Evolutionary conservation across 2,329 filamentous ascomycete genomes (phyloP), one percentile per base, ranked within the genome.

Genomic region (Aspergillus persii): DNA sequence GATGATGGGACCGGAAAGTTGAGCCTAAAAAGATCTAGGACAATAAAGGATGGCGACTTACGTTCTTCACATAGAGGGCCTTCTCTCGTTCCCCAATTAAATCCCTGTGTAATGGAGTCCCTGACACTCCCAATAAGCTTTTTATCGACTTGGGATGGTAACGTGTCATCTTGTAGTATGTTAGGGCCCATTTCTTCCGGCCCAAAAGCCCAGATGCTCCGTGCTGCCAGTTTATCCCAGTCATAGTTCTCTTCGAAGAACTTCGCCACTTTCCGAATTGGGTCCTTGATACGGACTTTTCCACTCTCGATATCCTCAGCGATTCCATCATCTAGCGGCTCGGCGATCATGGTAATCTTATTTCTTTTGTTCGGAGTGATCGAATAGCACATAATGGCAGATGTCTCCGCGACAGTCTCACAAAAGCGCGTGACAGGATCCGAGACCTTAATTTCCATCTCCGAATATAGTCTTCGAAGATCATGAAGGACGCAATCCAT

Each of bases 311-410:
- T 98, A 69, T 99, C 95, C 69, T 91, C 88, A 4, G 94, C 92
- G 63, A 99, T 96, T 15, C 95, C 95, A 68, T 96, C 90, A 66
- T 99, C 95, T 12, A 99, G 81, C 36, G 95, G 94, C 75, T 99
- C 95, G 3, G 95, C 95, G 58, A 98, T 90, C 91, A 99, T 97
- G 39, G 95, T 98, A 69, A 99, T 90, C 76, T 96, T 96, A 81
- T 99, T 99, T 81, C 97, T 97, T 80, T 99, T 99, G 80, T 99
- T 99, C 2, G 95, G 95, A 2, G 95, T 98, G 67, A 96, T 87
- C 26, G 95, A 94, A 74, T 97, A 99, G 79, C 95, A 99, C 78
- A 97, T 97, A 60, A 96, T 97, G 23, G 93, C 93, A 18, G 92
- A 97, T 66, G 95, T 96, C 75, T 99, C 95, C 41, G 96, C 92